Conservation (phyloP, 106 monocot species). For the Dioscorea alata region DNA sequence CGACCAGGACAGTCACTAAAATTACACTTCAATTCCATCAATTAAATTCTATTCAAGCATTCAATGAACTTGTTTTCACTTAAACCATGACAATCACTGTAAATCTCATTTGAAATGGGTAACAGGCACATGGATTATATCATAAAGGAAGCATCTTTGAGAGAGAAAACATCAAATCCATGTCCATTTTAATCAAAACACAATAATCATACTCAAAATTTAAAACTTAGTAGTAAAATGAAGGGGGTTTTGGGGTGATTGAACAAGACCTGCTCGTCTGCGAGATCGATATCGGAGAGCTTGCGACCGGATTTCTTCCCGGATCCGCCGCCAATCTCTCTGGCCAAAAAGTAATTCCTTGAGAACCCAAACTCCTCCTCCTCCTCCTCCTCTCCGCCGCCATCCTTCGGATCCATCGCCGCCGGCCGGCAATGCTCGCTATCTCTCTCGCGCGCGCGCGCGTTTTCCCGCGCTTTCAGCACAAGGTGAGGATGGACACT, state of each 20-base stretch:
- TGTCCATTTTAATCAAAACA: background rate
- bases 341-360: conserved; percentile 84
- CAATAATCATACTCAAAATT: background rate
- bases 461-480: too few relatives aligned
- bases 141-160: background rate
- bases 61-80: background rate
- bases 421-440: background rate
- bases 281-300: conserved; percentile 66
- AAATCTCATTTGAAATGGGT: background rate
- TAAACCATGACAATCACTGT: background rate
- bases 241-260: background rate
- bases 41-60: background rate
- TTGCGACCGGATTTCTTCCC: conserved; percentile 55
- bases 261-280: conserved; percentile 61
- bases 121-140: background rate
- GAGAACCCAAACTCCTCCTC: conserved; percentile 82
- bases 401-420: conserved; percentile 23
- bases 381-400: conserved; percentile 60
- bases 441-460: too few relatives aligned
- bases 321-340: conserved; percentile 38
- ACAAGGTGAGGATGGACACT: too few relatives aligned
- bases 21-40: background rate
- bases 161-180: background rate
- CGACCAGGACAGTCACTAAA: too few relatives aligned
- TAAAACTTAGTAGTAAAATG: background rate